A percentile compares a stretch with the other conserved stretches of the same genome.
Evolutionary conservation across 768 basidiomycete genomes (phyloP).

Genomic region (Pleurotus tuber-regium): DNA sequence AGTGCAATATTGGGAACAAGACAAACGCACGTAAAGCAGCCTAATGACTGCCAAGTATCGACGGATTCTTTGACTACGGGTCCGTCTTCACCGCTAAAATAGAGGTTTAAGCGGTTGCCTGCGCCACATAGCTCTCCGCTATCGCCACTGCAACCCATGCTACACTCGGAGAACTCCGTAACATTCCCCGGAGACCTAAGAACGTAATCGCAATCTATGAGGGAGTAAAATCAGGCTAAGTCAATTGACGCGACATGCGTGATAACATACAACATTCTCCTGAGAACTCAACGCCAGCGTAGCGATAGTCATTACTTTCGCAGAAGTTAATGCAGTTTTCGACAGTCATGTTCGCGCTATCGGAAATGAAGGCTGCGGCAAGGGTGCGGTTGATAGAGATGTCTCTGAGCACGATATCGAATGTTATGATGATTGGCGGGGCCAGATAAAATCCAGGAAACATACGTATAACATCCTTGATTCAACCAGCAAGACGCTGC

Average conservation of each 20-base stretch:
- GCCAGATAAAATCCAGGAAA: too few species aligned
- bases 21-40: background rate
- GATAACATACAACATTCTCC: constrained; percentile 48
- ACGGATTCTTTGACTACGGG: background rate
- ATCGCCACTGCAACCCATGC: constrained; percentile 41
- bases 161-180: constrained; percentile 26
- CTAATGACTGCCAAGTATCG: background rate
- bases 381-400: too few species aligned
- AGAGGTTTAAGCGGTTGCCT: constrained; percentile 40
- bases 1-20: background rate
- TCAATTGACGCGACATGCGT: too few species aligned
- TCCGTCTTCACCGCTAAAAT: background rate
- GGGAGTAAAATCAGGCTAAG: background rate
- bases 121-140: constrained; percentile 41
- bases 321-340: constrained; percentile 17
- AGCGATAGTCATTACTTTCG: constrained; percentile 28
- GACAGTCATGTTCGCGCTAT: too few species aligned
- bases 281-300: constrained; percentile 49
- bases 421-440: too few species aligned
- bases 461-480: too few species aligned
- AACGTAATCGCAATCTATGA: background rate
- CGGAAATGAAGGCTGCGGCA: too few species aligned
- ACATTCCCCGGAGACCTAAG: background rate
- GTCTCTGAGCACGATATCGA: too few species aligned
- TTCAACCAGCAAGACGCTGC: too few species aligned